Evolutionary conservation across 352 stramenopile species (phyloP), one percentile per base, ranked within the genome.

Genomic region (Globisporangium viniferum): DNA sequence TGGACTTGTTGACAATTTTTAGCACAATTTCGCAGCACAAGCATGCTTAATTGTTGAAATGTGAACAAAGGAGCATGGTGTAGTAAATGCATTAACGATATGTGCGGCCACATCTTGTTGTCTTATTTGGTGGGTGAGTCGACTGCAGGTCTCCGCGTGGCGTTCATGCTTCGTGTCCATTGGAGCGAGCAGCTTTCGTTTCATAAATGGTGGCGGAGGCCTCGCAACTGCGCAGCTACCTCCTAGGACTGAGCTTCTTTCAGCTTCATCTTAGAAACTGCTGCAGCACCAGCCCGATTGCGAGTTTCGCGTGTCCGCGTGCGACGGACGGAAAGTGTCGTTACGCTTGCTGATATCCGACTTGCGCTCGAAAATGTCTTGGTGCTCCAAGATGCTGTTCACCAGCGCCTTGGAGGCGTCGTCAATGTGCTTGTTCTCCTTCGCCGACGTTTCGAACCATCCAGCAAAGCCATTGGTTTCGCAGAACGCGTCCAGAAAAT

Each of bases 361-460:
- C 70, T 93, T 93, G 64, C 85, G 84, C 74, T 96, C 86, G 58
- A 96, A 96, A 67, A 96, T 95, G 51, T 95, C 88, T 29, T 86
- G 72, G 66, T 96, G 89, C 62, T 91, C 77, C 41, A 96, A 67
- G 41, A 95, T 91, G 18, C 81, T 80, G 53, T 73, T 82, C 44
- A 97, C 86, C 27, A 97, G 76, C 46, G 87, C 84, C 70, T 93
- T 94, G 29, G 88, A 82, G 22, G 91, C 82, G 59, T 96, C 86
- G 44, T 97, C 88, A 44, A 98, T 97, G 74, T 98, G 88, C 62
- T 86, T 95, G 69, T 97, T 97, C 61, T 94, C 86, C 68, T 98
- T 98, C 7, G 93, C 93, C 8, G 93, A 98, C 39, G 93, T 98
- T 59, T 95, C 89, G 62, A 97, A 98, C 93, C 93, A 98, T 31